phyloP scores from a whole-genome alignment of 306 rosid species.

The Quillaja saponaria region DNA sequence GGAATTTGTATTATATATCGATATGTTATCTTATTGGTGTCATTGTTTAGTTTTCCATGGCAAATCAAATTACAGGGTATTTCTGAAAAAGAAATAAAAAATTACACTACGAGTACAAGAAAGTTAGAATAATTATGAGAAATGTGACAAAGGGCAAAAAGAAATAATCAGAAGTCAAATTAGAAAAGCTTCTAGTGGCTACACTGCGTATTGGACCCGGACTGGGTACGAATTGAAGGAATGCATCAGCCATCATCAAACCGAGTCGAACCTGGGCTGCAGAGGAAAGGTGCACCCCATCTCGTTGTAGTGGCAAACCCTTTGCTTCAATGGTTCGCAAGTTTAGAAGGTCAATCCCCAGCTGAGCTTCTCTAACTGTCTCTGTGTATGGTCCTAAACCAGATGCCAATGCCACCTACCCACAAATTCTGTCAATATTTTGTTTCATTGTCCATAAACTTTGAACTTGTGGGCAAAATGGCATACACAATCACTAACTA shows the following conservation, averaged over 20 bases:
- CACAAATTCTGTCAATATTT: background rate
- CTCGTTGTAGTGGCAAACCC: slow-evolving; percentile 52
- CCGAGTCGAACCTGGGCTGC: slow-evolving; percentile 61
- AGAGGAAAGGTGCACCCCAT: slow-evolving; percentile 61
- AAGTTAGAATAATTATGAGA: background rate
- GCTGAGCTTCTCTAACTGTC: slow-evolving; percentile 60
- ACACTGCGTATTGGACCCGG: background rate
- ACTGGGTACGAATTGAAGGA: slow-evolving; percentile 34
- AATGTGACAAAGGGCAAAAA: too few relatives aligned
- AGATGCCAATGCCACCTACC: slow-evolving; percentile 70
- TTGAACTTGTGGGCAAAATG: background rate
- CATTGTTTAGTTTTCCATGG: too few relatives aligned
- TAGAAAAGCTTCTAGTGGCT: background rate
- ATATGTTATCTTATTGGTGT: too few relatives aligned
- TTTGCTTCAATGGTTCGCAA: slow-evolving; percentile 59
- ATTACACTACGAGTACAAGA: background rate
- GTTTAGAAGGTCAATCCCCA: slow-evolving; percentile 51
- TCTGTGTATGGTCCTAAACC: slow-evolving; percentile 55
- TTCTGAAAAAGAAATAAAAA: background rate
- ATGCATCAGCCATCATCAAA: slow-evolving; percentile 51
- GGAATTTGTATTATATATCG: too few relatives aligned
- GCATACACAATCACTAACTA: too few relatives aligned
- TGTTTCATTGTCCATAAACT: slow-evolving; percentile 6
- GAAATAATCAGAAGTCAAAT: background rate
- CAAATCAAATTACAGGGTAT: too few relatives aligned